Evolutionary conservation across 306 rosid genomes (phyloP), one percentile per base, ranked within the genome.

Genomic region (Fagus crenata): DNA sequence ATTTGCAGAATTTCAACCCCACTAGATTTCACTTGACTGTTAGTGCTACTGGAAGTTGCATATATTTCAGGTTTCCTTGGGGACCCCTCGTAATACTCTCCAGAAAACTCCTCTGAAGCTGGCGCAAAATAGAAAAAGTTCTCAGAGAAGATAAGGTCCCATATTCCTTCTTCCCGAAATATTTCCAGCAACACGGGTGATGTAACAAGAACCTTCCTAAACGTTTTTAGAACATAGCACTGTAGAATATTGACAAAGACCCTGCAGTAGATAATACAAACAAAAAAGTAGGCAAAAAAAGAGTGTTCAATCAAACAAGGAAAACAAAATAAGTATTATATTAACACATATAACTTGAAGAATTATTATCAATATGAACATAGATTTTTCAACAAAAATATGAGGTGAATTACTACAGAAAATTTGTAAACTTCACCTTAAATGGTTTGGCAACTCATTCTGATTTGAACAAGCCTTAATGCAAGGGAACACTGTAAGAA

Each of bases 61-160:
- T 42, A 80, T 32, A 82, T 76, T 79, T 78, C 91, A 78, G 81
- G 77, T 75, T 80, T 86, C 80, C 78, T 75, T 37, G 49, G 75
- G 69, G 78, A 76, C 70, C 64, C 79, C 13, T 81, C 87, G 85
- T 69, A 78, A 80, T 51, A 81, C 64, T 77, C 91, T 67, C 76
- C 82, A 74, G 79, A 78, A 80, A 77, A 55, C 60, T 84, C 89
- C 74, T 88, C 92, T 11, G 84, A 82, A 78, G 90, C 74, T 54
- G 85, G 79, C 81, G 85, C 89, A 73, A 86, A 95, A 73, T 92
- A 89, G 86, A 92, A 95, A 89, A 95, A 88, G 69, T 85, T 87
- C 71, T 95, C 97, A 15, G 99, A 95, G 84, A 95, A 92, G 68
- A 95, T 74, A 75, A 95, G 97, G 82, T 92, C 96, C 96, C 97